These are phyloP conservation scores for Bipolaris gigantea DNA, from an alignment of 2,329 filamentous ascomycete genomes.

Conservation along the genomic window DNA sequence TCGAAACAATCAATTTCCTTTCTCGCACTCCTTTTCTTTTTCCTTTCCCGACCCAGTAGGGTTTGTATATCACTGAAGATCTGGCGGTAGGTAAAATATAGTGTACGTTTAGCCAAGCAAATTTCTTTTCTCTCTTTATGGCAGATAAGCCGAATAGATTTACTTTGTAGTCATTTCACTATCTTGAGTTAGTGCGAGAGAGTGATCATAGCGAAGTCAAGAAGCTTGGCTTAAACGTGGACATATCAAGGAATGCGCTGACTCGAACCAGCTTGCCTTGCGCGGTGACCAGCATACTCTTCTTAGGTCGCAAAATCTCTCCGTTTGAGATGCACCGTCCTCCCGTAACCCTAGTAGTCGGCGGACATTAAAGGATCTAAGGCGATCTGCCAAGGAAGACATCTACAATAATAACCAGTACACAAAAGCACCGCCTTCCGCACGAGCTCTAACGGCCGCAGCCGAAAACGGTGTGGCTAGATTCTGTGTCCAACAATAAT, in stretches of 20 bases:
- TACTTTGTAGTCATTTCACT: background rate
- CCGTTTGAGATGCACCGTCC: too few species aligned
- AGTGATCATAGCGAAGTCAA: background rate
- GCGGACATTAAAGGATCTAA: background rate
- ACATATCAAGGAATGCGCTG: background rate
- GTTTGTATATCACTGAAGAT: constrained; percentile 13
- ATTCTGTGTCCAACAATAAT: background rate
- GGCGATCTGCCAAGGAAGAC: background rate
- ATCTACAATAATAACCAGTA: background rate
- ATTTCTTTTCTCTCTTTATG: background rate
- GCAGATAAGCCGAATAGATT: background rate
- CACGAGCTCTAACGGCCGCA: background rate
- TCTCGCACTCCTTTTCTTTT: background rate
- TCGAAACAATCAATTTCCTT: background rate
- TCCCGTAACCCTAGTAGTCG: background rate
- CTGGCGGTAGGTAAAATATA: background rate
- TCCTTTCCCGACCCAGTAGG: background rate
- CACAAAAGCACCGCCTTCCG: background rate
- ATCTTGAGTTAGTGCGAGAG: background rate
- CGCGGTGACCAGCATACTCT: too few species aligned
- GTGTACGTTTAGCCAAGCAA: background rate
- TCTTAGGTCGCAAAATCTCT: too few species aligned
- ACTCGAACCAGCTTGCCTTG: background rate
- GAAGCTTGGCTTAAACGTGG: background rate
- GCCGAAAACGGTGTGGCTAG: background rate